A percentile compares a stretch with the other conserved stretches of the same genome.
These are phyloP conservation scores for Termitomyces sp. DNA, from an alignment of 768 basidiomycete genomes.

Conservation along the genomic window DNA sequence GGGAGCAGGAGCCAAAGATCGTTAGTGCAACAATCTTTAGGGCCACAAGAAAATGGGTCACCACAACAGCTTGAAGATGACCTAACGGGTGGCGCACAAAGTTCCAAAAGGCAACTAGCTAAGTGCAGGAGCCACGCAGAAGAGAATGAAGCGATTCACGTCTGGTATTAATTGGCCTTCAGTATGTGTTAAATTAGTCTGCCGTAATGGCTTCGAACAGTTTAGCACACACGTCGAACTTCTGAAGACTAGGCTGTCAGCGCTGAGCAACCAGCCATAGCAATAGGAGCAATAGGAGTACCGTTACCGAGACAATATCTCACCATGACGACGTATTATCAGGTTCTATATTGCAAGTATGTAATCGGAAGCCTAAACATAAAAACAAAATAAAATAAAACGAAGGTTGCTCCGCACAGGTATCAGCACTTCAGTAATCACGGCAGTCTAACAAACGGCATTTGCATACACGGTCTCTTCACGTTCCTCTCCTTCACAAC, in stretches of 20 bases:
- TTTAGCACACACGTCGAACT: not conserved
- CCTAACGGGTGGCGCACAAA: not conserved
- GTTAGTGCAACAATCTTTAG: not conserved
- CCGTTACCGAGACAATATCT: not conserved
- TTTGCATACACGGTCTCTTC: slow-evolving; percentile 64
- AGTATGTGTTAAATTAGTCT: not conserved
- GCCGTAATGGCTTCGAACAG: not conserved
- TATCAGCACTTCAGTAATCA: not conserved
- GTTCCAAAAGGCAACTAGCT: not conserved
- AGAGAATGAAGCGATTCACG: not conserved
- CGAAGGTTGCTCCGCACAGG: not conserved
- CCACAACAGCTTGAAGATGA: not conserved
- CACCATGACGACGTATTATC: not conserved
- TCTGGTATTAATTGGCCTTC: not conserved
- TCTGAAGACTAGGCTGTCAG: not conserved
- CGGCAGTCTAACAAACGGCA: slow-evolving; percentile 57
- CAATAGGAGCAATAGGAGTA: not conserved
- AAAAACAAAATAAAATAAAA: not conserved
- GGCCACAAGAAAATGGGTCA: not conserved
- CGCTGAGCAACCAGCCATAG: not conserved
- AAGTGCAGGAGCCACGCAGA: not conserved
- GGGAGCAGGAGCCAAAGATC: not conserved
- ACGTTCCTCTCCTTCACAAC: slow-evolving; percentile 68
- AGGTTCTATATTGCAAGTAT: not conserved
- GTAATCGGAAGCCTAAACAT: not conserved